Evolutionary conservation across 352 stramenopile species (phyloP).

Genomic region (Pythium chondricola): DNA sequence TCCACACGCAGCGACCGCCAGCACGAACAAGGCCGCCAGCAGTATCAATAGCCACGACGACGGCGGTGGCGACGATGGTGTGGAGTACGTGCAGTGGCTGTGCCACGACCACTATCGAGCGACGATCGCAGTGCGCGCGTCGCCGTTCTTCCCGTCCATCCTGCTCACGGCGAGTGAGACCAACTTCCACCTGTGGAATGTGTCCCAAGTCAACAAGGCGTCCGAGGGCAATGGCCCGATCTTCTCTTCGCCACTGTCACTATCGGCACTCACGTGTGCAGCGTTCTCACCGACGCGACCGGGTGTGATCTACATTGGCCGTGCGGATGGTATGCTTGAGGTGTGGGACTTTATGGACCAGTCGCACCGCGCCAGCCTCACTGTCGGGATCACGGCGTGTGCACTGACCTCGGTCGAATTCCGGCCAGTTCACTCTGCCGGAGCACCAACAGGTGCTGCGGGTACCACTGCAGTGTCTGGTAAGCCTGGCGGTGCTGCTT

Average conservation of each 20-base stretch:
- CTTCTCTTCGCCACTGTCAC: conserved; percentile 82
- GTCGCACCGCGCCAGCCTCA: conserved; percentile 79
- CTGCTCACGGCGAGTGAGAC: conserved; percentile 85
- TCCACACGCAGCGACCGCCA: conserved; percentile 37
- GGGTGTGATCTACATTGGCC: conserved; percentile 84
- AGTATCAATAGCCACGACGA: conserved; percentile 5
- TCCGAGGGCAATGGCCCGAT: conserved; percentile 58
- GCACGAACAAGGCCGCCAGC: conserved; percentile 12
- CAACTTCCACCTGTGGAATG: conserved; percentile 91
- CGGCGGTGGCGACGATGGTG: conserved; percentile 38
- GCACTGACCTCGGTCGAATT: conserved; percentile 86
- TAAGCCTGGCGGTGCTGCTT: conserved; percentile 7
- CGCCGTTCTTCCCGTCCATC: conserved; percentile 89
- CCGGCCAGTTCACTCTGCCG: conserved; percentile 22
- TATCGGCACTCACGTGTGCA: conserved; percentile 73
- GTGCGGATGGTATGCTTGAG: conserved; percentile 86
- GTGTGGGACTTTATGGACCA: conserved; percentile 94
- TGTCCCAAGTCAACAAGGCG: conserved; percentile 35
- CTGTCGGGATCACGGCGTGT: conserved; percentile 77
- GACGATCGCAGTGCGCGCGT: conserved; percentile 71
- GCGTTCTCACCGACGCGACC: conserved; percentile 87
- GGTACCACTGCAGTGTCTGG: neutral
- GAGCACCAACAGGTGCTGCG: conserved; percentile 2
- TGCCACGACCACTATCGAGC: conserved; percentile 84
- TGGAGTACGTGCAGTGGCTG: conserved; percentile 91